Percentiles rank a stretch among this genome's conserved stretches.
Conservation (phyloP, 768 basidiomycete species). For the Lyophyllum decastes region DNA sequence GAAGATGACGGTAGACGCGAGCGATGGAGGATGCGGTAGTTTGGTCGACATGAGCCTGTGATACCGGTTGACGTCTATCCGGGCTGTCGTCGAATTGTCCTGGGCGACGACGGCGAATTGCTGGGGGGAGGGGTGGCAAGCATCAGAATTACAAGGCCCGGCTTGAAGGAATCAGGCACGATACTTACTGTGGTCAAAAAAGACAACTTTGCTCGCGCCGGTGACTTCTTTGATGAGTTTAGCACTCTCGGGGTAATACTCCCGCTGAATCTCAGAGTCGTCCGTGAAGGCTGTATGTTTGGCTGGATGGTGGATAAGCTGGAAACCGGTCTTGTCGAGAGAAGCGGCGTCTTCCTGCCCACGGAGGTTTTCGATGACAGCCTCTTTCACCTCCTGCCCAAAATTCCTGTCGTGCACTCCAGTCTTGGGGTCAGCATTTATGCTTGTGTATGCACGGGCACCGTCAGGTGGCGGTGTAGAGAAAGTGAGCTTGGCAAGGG, state of each 20-base stretch:
- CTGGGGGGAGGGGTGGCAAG: no score
- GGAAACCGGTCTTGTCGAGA: constrained; percentile 56
- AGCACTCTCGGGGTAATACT: constrained; percentile 61
- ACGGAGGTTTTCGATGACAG: constrained; percentile 54
- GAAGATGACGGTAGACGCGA: constrained; percentile 53
- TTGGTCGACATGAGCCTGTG: constrained; percentile 54
- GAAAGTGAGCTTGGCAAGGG: constrained; percentile 38
- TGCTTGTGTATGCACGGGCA: constrained; percentile 36
- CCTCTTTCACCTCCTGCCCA: constrained; percentile 22
- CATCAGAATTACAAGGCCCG: no score
- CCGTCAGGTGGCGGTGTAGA: constrained; percentile 38
- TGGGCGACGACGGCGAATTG: constrained; percentile 29
- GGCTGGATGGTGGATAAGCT: constrained; percentile 38
- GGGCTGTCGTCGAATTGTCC: constrained; percentile 35
- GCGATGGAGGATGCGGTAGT: constrained; percentile 42
- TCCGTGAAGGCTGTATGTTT: constrained; percentile 48
- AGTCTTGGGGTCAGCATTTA: constrained; percentile 33
- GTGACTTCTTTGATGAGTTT: constrained; percentile 57
- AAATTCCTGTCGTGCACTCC: constrained; percentile 42
- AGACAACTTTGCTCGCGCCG: constrained; percentile 53
- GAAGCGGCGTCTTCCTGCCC: constrained; percentile 45
- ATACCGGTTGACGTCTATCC: constrained; percentile 45
- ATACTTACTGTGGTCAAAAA: constrained; percentile 65
- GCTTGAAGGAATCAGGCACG: background rate
- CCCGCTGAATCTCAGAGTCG: constrained; percentile 45